Evolutionary conservation across 768 basidiomycete genomes (phyloP).

Genomic region (Symmetrospora coprosmae): DNA sequence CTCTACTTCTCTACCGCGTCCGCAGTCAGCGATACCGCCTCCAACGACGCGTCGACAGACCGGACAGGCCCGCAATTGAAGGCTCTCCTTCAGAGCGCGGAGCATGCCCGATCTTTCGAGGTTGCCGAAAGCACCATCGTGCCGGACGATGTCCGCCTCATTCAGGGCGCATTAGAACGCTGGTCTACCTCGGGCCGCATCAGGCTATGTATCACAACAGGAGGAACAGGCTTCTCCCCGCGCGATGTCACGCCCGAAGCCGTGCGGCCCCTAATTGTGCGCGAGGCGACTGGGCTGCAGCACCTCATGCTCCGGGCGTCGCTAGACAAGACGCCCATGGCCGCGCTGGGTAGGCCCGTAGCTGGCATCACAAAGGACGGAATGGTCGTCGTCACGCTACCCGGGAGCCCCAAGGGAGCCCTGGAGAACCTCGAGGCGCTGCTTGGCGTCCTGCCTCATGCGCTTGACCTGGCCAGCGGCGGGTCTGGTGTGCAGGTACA

Average conservation of each 20-base stretch:
- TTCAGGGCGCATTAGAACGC: not conserved
- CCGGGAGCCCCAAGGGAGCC: conserved; percentile 73
- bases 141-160: conserved; percentile 13
- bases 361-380: conserved; percentile 53
- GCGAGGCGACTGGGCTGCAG: conserved; percentile 49
- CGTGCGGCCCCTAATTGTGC: conserved; percentile 33
- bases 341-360: conserved; percentile 66
- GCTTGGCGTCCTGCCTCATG: conserved; percentile 53
- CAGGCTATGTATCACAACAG: conserved; percentile 67
- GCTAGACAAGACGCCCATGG: conserved; percentile 59
- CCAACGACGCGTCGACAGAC: not conserved
- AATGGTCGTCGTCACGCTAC: conserved; percentile 63
- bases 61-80: conserved; percentile 10
- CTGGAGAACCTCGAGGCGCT: conserved; percentile 58
- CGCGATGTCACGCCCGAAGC: conserved; percentile 69
- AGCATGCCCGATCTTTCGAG: not conserved
- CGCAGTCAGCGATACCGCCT: conserved; percentile 20
- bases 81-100: not conserved
- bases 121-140: conserved; percentile 12
- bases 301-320: conserved; percentile 59
- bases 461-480: conserved; percentile 38
- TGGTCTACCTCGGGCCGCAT: conserved; percentile 34
- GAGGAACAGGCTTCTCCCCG: conserved; percentile 73
- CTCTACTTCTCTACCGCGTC: not conserved
- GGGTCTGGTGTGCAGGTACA: conserved; percentile 53